A percentile compares a stretch with the other conserved stretches of the same genome.
phyloP scores from a whole-genome alignment of 495 filamentous ascomycete species.

The Neurospora discreta region DNA sequence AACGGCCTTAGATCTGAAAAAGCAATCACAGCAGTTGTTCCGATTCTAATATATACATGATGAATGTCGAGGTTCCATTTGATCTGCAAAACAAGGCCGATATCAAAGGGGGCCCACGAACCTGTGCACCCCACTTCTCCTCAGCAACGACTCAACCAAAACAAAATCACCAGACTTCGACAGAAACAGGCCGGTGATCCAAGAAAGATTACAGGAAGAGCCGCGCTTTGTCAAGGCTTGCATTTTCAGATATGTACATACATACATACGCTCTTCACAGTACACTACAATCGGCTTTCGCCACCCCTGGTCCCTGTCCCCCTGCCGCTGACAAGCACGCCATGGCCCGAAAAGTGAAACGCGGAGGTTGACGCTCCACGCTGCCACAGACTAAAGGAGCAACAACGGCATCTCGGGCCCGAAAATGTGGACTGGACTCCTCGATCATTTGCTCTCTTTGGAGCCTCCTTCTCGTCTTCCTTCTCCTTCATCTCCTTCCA shows the following conservation, averaged over 20 bases:
- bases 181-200: background rate
- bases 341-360: background rate
- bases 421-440: background rate
- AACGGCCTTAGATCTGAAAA: no score
- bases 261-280: no score
- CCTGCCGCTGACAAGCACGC: background rate
- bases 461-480: background rate
- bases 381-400: conserved; percentile 4
- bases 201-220: background rate
- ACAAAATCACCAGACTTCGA: background rate
- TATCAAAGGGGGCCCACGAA: no score
- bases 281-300: no score
- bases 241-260: no score
- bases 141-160: background rate
- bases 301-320: background rate
- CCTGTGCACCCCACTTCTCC: background rate
- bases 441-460: background rate
- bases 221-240: background rate
- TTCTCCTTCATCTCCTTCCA: background rate
- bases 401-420: conserved; percentile 14
- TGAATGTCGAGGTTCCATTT: background rate
- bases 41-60: no score
- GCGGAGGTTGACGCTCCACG: conserved; percentile 19
- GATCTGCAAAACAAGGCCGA: background rate
- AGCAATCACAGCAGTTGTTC: no score